phyloP scores from a whole-genome alignment of 2,329 filamentous ascomycete species.

The Beauveria caledonica region DNA sequence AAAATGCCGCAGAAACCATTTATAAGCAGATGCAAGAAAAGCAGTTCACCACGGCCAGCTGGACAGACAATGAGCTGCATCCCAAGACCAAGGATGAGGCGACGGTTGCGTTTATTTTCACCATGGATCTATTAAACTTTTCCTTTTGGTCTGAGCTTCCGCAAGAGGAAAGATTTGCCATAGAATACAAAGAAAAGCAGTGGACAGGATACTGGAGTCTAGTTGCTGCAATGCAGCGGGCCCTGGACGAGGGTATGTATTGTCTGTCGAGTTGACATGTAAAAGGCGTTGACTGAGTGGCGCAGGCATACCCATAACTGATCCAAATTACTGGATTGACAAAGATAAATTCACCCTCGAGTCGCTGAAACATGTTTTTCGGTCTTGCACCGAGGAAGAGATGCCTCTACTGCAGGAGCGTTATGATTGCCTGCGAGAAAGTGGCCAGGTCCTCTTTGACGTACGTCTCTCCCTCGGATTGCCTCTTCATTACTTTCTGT shows the following conservation, averaged over 20 bases:
- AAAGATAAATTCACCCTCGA: slow-evolving; percentile 69
- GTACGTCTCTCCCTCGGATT: slow-evolving; percentile 35
- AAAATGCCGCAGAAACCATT: slow-evolving; percentile 72
- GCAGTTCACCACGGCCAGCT: slow-evolving; percentile 73
- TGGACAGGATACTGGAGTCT: slow-evolving; percentile 98
- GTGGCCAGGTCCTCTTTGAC: slow-evolving; percentile 69
- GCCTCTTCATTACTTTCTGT: neutral
- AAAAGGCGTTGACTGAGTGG: slow-evolving; percentile 10
- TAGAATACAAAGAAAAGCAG: slow-evolving; percentile 69
- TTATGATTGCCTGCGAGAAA: slow-evolving; percentile 71
- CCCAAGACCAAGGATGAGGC: slow-evolving; percentile 72
- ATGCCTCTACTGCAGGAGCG: slow-evolving; percentile 79
- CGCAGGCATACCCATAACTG: slow-evolving; percentile 77
- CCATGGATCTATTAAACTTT: slow-evolving; percentile 95
- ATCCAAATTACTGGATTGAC: slow-evolving; percentile 76
- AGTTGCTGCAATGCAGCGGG: slow-evolving; percentile 78
- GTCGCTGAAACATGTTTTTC: slow-evolving; percentile 67
- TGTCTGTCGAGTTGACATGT: neutral
- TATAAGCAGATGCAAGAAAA: slow-evolving; percentile 76
- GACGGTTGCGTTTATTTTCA: slow-evolving; percentile 88
- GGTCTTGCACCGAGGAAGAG: slow-evolving; percentile 75
- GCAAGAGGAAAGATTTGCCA: slow-evolving; percentile 66
- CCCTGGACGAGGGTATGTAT: slow-evolving; percentile 66
- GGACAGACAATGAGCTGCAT: slow-evolving; percentile 84
- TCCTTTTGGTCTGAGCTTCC: slow-evolving; percentile 81